phyloP scores from a whole-genome alignment of 208 protist genomes.

The Wallacemonas sp. region DNA sequence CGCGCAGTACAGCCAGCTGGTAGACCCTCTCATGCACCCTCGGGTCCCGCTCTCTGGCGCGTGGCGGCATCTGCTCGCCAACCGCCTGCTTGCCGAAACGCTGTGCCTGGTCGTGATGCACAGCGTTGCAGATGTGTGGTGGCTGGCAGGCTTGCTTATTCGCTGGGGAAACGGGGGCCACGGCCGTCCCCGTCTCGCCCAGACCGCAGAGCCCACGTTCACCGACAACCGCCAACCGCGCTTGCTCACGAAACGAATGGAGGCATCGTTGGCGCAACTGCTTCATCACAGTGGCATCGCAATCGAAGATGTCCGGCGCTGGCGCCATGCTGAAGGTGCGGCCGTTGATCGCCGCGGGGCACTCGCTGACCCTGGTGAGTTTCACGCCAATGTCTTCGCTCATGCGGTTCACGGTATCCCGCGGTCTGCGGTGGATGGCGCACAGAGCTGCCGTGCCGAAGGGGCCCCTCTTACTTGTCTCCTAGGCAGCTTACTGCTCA shows the following conservation, averaged over 20 bases:
- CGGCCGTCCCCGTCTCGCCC: neutral
- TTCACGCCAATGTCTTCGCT: neutral
- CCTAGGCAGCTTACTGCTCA: neutral
- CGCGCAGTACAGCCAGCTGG: neutral
- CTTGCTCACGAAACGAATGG: neutral
- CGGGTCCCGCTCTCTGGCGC: neutral
- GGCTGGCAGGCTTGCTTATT: constrained; percentile 12
- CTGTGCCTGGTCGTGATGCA: constrained; percentile 26
- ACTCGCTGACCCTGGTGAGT: neutral
- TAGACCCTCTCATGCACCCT: neutral
- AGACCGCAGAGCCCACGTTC: too few species aligned
- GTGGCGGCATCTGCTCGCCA: neutral
- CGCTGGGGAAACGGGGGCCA: neutral
- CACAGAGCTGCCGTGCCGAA: neutral
- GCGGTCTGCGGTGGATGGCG: neutral
- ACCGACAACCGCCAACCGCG: neutral
- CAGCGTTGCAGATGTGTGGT: constrained; percentile 23
- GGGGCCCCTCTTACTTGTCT: neutral
- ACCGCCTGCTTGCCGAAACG: constrained; percentile 18
- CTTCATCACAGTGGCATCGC: neutral
- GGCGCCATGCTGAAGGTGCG: neutral
- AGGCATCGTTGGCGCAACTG: constrained; percentile 2
- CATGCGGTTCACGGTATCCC: too few species aligned
- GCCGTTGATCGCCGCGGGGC: neutral
- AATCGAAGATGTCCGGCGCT: neutral